A percentile compares a stretch with the other conserved stretches of the same genome.
These are phyloP conservation scores for Trametes versicolor DNA, from an alignment of 1,284 basidiomycete species.

Conservation along the genomic window DNA sequence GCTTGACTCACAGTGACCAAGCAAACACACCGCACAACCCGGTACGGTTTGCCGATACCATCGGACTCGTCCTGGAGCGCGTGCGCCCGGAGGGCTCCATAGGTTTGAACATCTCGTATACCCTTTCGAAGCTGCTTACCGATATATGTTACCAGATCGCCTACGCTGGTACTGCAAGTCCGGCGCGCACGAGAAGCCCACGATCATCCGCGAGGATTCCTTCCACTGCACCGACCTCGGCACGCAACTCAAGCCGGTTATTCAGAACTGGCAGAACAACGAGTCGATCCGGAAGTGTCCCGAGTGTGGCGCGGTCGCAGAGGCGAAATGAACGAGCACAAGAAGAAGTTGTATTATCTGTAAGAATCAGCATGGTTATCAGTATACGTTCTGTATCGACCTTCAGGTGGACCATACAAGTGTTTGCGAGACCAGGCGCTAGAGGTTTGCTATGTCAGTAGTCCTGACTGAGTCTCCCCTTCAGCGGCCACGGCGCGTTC, in stretches of 20 bases:
- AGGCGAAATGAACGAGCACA: conserved; percentile 57
- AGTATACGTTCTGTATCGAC: too few relatives aligned
- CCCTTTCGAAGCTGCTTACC: not conserved
- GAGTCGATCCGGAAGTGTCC: conserved; percentile 74
- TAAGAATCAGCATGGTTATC: not conserved
- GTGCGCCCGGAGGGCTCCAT: conserved; percentile 74
- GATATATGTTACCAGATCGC: conserved; percentile 65
- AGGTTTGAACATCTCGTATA: conserved; percentile 50
- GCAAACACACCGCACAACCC: conserved; percentile 97
- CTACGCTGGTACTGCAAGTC: conserved; percentile 95
- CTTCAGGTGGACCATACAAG: too few relatives aligned
- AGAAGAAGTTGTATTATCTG: not conserved
- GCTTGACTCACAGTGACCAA: conserved; percentile 42
- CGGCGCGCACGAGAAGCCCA: conserved; percentile 71
- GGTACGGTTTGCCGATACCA: conserved; percentile 89
- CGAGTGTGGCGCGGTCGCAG: conserved; percentile 75
- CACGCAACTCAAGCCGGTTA: conserved; percentile 93
- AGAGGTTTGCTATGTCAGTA: too few relatives aligned
- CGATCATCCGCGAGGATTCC: conserved; percentile 85
- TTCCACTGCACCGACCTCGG: conserved; percentile 95
- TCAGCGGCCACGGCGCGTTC: too few relatives aligned
- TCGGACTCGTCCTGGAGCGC: conserved; percentile 96
- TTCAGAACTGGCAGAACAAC: conserved; percentile 78
- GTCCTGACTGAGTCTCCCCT: too few relatives aligned
- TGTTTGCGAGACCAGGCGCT: too few relatives aligned